A percentile compares a stretch with the other conserved stretches of the same genome.
phyloP scores from a whole-genome alignment of 805 yeast species.

The Starmerella vitae region DNA sequence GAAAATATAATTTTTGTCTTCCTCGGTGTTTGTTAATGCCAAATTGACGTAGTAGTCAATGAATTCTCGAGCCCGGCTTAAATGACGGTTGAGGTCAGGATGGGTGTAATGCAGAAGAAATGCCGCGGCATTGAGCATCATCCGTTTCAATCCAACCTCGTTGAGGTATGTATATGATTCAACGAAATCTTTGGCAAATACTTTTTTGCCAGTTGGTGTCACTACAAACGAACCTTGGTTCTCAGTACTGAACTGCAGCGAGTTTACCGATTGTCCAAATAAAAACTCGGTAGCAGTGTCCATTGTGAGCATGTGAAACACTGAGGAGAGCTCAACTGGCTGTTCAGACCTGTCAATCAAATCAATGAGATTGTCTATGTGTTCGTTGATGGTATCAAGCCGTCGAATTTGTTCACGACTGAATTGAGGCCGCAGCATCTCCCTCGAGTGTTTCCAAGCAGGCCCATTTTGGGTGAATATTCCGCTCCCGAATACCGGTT shows the following conservation, averaged over 20 bases:
- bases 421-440: conserved; percentile 29
- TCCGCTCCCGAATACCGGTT: conserved; percentile 27
- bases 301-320: conserved; percentile 21
- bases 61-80: conserved; percentile 25
- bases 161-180: conserved; percentile 14
- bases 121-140: conserved; percentile 12
- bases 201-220: conserved; percentile 11
- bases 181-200: conserved; percentile 21
- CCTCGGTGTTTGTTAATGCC: conserved; percentile 25
- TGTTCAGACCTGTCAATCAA: conserved; percentile 4
- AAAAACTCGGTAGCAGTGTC: conserved; percentile 25
- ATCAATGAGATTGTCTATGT: conserved; percentile 20
- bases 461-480: conserved; percentile 28
- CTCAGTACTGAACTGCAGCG: conserved; percentile 8
- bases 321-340: conserved; percentile 15
- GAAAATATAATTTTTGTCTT: conserved; percentile 30
- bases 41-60: conserved; percentile 31
- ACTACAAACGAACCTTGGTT: conserved; percentile 1
- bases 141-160: conserved; percentile 6
- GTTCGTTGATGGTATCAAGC: conserved; percentile 21
- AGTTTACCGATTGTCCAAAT: conserved; percentile 17
- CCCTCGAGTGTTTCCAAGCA: conserved; percentile 29
- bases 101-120: conserved; percentile 6
- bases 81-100: conserved; percentile 26
- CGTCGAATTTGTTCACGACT: conserved; percentile 26